These are phyloP conservation scores for Pichia sp. DNA, from an alignment of 1,139 yeast species.

Conservation along the genomic window DNA sequence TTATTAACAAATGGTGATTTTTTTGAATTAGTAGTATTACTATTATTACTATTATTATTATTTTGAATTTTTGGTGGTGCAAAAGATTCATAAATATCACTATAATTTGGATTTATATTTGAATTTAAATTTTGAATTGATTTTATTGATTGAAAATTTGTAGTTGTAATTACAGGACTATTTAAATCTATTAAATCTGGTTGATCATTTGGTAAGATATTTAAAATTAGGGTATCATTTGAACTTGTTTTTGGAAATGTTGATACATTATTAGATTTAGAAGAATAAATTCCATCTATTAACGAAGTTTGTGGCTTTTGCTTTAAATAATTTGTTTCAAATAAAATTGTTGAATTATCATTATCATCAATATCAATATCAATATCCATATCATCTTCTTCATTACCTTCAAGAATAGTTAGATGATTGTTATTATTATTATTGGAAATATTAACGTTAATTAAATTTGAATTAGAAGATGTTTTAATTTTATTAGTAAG, in stretches of 20 bases:
- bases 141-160: background rate
- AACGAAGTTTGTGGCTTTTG: conserved; percentile 6
- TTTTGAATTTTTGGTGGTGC: conserved; percentile 7
- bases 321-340: background rate
- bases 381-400: conserved; percentile 3
- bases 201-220: conserved; percentile 10
- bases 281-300: conserved; percentile 11
- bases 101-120: conserved; percentile 8
- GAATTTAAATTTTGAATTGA: background rate
- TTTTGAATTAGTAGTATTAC: background rate
- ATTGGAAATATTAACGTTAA: background rate
- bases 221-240: conserved; percentile 14
- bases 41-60: background rate
- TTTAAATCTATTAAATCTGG: conserved; percentile 26
- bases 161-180: conserved; percentile 18
- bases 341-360: conserved; percentile 3
- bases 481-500: conserved; percentile 32
- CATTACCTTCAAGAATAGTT: conserved; percentile 28
- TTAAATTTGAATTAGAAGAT: background rate
- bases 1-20: background rate
- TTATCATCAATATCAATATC: background rate
- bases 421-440: background rate
- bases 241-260: conserved; percentile 18
- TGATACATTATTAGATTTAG: conserved; percentile 3
- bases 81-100: conserved; percentile 16